Percentiles rank a stretch among this genome's conserved stretches.
These are phyloP conservation scores for Rhododendron kiyosumense DNA, from an alignment of 148 eudicot genomes.

Conservation along the genomic window DNA sequence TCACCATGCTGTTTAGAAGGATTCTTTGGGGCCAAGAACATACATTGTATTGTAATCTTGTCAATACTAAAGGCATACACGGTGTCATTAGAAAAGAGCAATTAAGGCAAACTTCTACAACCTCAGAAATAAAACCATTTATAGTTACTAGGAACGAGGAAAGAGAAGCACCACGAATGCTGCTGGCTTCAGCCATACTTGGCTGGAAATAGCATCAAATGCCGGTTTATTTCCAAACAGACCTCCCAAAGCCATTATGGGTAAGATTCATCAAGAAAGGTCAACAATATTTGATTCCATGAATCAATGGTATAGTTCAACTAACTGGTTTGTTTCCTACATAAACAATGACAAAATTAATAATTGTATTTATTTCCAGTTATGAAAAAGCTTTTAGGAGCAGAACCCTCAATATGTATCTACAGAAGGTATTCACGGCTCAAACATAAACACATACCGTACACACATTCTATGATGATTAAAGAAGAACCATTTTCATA, in stretches of 20 bases:
- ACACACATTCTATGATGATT: background rate
- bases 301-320: background rate
- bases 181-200: conserved; percentile 6
- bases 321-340: background rate
- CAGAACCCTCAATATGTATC: background rate
- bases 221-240: background rate
- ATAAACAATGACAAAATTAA: background rate
- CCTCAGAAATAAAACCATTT: background rate
- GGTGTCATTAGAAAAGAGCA: background rate
- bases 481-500: background rate
- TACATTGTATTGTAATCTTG: background rate
- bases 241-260: background rate
- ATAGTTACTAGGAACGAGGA: background rate
- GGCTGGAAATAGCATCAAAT: background rate
- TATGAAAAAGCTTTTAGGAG: background rate
- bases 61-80: background rate
- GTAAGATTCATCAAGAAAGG: background rate
- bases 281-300: background rate
- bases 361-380: background rate
- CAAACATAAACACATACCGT: background rate
- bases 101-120: background rate
- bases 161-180: background rate
- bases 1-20: background rate
- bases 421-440: background rate
- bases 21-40: background rate